phyloP scores from a whole-genome alignment of 768 basidiomycete genomes.

The Mycena galopus region DNA sequence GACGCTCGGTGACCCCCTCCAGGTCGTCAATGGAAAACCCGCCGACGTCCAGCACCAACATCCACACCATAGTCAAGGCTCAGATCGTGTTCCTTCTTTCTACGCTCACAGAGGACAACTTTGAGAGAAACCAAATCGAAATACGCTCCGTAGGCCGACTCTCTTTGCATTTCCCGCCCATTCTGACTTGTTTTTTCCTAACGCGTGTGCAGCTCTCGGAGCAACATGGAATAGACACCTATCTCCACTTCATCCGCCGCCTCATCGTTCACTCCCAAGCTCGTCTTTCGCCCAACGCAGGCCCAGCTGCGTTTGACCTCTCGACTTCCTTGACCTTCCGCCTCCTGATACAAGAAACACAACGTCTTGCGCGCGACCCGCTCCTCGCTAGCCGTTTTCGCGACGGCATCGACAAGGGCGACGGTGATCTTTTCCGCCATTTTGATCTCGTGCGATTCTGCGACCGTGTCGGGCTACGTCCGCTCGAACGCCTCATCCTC shows the following conservation, averaged over 20 bases:
- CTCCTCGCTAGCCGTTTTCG: constrained; percentile 91
- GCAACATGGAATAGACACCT: constrained; percentile 96
- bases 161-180: constrained; percentile 21
- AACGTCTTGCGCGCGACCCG: constrained; percentile 91
- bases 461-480: constrained; percentile 83
- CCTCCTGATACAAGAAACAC: constrained; percentile 88
- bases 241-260: constrained; percentile 96
- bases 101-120: constrained; percentile 97
- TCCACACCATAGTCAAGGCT: constrained; percentile 93
- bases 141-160: constrained; percentile 88
- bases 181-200: constrained; percentile 32
- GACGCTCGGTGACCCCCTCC: constrained; percentile 82
- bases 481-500: constrained; percentile 84
- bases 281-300: constrained; percentile 69
- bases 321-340: constrained; percentile 86
- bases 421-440: constrained; percentile 85
- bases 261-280: constrained; percentile 91
- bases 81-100: constrained; percentile 98
- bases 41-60: constrained; percentile 77
- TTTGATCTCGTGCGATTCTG: constrained; percentile 88
- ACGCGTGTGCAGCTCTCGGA: constrained; percentile 82
- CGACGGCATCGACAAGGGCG: constrained; percentile 90
- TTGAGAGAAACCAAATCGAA: constrained; percentile 92
- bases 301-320: constrained; percentile 78
- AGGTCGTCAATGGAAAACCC: constrained; percentile 92